Percentiles rank a stretch among this genome's conserved stretches.
Conservation (phyloP, 176 grass and related monocot species). For the Luzula sylvatica region DNA sequence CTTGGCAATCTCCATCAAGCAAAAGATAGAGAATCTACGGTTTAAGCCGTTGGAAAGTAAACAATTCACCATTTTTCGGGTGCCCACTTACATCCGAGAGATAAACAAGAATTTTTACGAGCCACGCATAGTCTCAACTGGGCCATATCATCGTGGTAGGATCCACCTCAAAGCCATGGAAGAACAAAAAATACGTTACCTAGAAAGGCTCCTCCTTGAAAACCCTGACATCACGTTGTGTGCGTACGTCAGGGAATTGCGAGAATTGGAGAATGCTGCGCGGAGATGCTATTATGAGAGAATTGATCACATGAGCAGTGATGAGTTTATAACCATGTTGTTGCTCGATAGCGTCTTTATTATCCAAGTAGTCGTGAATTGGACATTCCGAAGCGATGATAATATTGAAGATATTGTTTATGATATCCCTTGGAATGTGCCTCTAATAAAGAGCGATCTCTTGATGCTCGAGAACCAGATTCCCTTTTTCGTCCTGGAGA, state of each 20-base stretch:
- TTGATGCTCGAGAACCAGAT: constrained; percentile 21
- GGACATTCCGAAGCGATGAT: background rate
- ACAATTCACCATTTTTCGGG: constrained; percentile 2
- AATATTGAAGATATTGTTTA: constrained; percentile 4
- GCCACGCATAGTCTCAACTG: constrained; percentile 11
- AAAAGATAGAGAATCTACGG: background rate
- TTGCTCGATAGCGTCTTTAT: constrained; percentile 13
- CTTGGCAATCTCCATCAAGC: background rate
- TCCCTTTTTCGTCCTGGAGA: constrained; percentile 2
- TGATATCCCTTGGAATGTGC: constrained; percentile 9
- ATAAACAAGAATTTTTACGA: constrained; percentile 11
- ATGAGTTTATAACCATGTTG: constrained; percentile 8
- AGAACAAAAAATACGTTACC: constrained; percentile 1
- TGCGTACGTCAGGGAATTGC: background rate
- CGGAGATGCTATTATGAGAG: constrained; percentile 6
- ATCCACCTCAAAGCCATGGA: constrained; percentile 6
- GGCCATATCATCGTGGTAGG: constrained; percentile 1
- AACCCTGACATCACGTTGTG: background rate
- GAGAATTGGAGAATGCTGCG: background rate
- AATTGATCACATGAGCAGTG: background rate
- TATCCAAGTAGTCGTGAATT: constrained; percentile 8
- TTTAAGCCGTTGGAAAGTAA: background rate
- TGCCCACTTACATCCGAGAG: constrained; percentile 4
- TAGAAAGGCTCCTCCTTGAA: background rate
- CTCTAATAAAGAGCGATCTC: constrained; percentile 18